Evolutionary conservation across 1,284 basidiomycete species (phyloP), one percentile per base, ranked within the genome.

Genomic region (Heliocybe sulcata): DNA sequence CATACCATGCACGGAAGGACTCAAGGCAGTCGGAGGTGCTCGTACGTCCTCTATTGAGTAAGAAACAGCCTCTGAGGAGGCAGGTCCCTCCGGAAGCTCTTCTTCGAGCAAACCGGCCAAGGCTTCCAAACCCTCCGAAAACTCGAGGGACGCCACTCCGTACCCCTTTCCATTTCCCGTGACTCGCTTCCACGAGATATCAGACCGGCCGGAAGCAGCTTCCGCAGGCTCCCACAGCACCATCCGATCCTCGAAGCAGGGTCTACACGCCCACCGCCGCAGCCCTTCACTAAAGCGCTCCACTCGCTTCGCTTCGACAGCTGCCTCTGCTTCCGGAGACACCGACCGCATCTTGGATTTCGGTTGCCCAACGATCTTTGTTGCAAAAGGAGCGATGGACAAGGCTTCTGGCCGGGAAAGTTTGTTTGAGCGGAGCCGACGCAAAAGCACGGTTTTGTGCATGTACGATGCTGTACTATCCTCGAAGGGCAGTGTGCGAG

Each of bases 81-180:
- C 35, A n/a, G 45, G 35, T 42, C 19, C 52, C 48, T 38, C 60
- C 55, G 11, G 61, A 35, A 33, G 57, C 49, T 23, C 56, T 45
- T 54, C 58, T 49, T 62, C 62, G 54, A 69, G 52, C 25, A 72
- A 60, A 16, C 74, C 79, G 26, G 79, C 81, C 67, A 89, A 71
- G 22, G 77, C 69, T 61, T 90, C 86, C 25, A 89, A 64, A 20
- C 73, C 67, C 56, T 82, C 78, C 11, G 87, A 86, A 60, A 81
- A 85, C 61, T 90, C 88, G 49, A 91, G 73, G 45, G 82, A 83
- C 53, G 85, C 83, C 45, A 91, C 84, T n/a, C 83, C 87, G 22
- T 80, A 69, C 3, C 73, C 64, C 56, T 56, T 75, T 65, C 62
- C 47, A n/a, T 49, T 49, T 20, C 47, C 47, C n/a, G 47, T 14